Conservation (phyloP, 371 early-diverging fungal genomes). For the Mucor velutinosus region DNA sequence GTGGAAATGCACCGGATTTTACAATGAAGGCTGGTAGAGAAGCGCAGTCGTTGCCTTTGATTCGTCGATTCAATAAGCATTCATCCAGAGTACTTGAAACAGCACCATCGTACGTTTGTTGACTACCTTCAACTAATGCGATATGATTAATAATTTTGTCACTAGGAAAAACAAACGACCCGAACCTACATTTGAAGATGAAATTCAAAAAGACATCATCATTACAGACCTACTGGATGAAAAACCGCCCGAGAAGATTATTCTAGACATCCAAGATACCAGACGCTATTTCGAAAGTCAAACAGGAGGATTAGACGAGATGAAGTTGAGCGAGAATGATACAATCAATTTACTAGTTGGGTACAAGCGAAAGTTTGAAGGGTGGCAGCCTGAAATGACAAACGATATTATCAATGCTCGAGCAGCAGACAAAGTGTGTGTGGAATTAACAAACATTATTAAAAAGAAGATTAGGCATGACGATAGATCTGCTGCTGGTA, state of each 20-base stretch:
- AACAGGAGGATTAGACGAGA: conserved; percentile 39
- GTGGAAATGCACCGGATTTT: conserved; percentile 84
- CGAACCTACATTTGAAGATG: conserved; percentile 28
- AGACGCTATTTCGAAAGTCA: conserved; percentile 81
- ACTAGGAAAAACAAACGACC: conserved; percentile 19
- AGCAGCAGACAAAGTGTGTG: conserved; percentile 38
- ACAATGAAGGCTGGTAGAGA: conserved; percentile 84
- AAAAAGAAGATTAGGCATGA: conserved; percentile 37
- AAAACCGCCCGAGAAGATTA: conserved; percentile 50
- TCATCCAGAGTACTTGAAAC: conserved; percentile 81
- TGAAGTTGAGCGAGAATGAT: conserved; percentile 27
- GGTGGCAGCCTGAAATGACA: conserved; percentile 46
- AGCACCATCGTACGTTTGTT: conserved; percentile 31
- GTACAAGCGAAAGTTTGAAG: conserved; percentile 38
- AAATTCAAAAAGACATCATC: conserved; percentile 56
- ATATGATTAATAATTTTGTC: neutral
- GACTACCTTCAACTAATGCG: neutral
- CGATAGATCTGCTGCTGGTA: conserved; percentile 34
- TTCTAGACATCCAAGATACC: conserved; percentile 76
- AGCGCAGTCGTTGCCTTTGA: conserved; percentile 73
- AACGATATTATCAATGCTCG: conserved; percentile 37
- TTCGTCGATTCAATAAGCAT: conserved; percentile 89
- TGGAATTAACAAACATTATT: conserved; percentile 33
- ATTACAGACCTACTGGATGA: conserved; percentile 68
- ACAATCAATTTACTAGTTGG: conserved; percentile 24